These are phyloP conservation scores for Phytophthora pisi DNA, from an alignment of 352 stramenopile species.

Conservation along the genomic window DNA sequence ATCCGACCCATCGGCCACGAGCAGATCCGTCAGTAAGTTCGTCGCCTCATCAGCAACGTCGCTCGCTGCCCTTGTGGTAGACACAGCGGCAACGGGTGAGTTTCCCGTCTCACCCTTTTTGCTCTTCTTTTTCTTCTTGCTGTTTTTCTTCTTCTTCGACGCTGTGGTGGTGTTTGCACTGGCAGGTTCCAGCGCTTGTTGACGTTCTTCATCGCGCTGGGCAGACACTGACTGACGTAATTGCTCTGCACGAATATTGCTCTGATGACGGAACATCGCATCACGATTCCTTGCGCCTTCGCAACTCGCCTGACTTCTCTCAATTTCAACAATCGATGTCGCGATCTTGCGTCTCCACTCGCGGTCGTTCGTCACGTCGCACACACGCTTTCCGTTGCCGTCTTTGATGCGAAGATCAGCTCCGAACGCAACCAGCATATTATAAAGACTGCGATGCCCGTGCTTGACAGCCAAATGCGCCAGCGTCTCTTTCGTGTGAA, in stretches of 20 bases:
- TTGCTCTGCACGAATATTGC: constrained; percentile 10
- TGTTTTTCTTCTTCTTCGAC: background rate
- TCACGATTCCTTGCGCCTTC: constrained; percentile 13
- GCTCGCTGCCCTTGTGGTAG: background rate
- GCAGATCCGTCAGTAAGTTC: constrained; percentile 16
- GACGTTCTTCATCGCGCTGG: constrained; percentile 19
- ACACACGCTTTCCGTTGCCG: constrained; percentile 12
- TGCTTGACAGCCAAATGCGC: constrained; percentile 34
- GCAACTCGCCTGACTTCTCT: constrained; percentile 9
- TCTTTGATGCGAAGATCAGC: constrained; percentile 31
- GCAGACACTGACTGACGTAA: constrained; percentile 10
- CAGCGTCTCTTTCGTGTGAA: constrained; percentile 35
- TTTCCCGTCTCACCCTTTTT: constrained; percentile 29
- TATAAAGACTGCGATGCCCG: constrained; percentile 21
- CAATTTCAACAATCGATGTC: constrained; percentile 11
- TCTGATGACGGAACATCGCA: constrained; percentile 14
- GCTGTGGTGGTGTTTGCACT: background rate
- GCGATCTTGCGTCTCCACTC: constrained; percentile 17
- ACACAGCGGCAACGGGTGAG: background rate
- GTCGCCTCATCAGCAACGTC: constrained; percentile 1
- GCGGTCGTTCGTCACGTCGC: constrained; percentile 24
- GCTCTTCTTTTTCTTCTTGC: constrained; percentile 30
- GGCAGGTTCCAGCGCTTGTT: background rate
- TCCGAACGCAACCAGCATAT: constrained; percentile 20
- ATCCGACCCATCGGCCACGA: background rate